A percentile compares a stretch with the other conserved stretches of the same genome.
Conservation (phyloP, 2,329 filamentous ascomycete species). For the Neonectria faginata region DNA sequence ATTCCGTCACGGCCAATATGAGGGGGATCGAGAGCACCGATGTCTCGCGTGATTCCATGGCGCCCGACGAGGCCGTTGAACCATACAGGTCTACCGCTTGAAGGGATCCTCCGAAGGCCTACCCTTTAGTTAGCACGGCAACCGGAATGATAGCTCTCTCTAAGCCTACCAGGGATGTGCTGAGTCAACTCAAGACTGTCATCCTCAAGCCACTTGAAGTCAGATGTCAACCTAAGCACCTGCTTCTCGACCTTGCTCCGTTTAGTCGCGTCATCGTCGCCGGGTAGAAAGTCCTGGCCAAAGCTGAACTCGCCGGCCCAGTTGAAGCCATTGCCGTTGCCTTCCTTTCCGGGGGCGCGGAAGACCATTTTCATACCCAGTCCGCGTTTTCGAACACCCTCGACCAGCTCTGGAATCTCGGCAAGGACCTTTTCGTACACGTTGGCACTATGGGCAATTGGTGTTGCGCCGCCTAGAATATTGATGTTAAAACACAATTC, state of each 20-base stretch:
- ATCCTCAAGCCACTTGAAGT: slow-evolving; percentile 30
- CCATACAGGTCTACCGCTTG: slow-evolving; percentile 24
- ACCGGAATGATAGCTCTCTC: neutral
- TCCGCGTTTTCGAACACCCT: slow-evolving; percentile 15
- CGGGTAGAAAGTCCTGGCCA: slow-evolving; percentile 19
- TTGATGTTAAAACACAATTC: neutral
- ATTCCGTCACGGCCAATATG: slow-evolving; percentile 17
- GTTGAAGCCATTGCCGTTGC: slow-evolving; percentile 29
- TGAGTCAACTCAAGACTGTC: slow-evolving; percentile 32
- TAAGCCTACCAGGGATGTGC: slow-evolving; percentile 27
- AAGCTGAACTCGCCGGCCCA: slow-evolving; percentile 33
- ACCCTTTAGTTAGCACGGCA: neutral
- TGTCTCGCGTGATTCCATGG: slow-evolving; percentile 22
- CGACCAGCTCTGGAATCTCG: slow-evolving; percentile 26
- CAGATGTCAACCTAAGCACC: slow-evolving; percentile 23
- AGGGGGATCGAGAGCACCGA: slow-evolving; percentile 17
- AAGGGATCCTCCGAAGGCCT: slow-evolving; percentile 17
- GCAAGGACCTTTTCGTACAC: slow-evolving; percentile 25
- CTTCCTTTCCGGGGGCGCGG: slow-evolving; percentile 26
- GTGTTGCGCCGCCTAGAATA: slow-evolving; percentile 18
- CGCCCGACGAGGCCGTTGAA: slow-evolving; percentile 25
- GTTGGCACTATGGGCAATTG: slow-evolving; percentile 29
- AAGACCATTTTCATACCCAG: slow-evolving; percentile 33
- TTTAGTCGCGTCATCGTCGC: slow-evolving; percentile 23
- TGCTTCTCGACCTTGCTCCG: slow-evolving; percentile 28